Percentiles rank a stretch among this genome's conserved stretches.
Evolutionary conservation across 345 rosid genomes (phyloP).

Genomic region (Brassica rapa): DNA sequence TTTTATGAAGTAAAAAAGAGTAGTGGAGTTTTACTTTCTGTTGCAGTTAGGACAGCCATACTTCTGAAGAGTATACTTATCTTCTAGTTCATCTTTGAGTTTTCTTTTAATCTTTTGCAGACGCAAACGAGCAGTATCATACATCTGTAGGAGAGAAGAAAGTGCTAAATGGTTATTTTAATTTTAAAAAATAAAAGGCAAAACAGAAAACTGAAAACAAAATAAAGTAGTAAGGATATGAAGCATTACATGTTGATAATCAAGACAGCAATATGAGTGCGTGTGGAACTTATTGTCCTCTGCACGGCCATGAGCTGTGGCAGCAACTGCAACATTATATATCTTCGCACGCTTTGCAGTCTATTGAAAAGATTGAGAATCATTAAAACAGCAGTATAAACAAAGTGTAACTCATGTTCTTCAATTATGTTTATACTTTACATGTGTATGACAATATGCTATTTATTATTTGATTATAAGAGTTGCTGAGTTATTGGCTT

Average conservation of each 20-base stretch:
- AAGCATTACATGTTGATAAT: conserved; percentile 73
- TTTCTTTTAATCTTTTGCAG: conserved; percentile 74
- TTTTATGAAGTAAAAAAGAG: conserved; percentile 9
- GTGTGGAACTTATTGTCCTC: conserved; percentile 90
- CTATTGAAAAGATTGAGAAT: conserved; percentile 44
- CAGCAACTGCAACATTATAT: conserved; percentile 78
- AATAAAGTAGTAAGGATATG: neutral
- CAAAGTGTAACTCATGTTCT: no score
- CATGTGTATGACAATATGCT: neutral
- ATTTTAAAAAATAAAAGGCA: neutral
- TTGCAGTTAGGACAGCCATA: conserved; percentile 88
- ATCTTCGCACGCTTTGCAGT: conserved; percentile 85
- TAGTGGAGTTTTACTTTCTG: conserved; percentile 55
- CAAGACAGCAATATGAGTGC: conserved; percentile 87
- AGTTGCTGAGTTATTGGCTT: no score
- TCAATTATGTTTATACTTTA: no score
- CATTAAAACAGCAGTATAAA: neutral
- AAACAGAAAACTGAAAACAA: neutral
- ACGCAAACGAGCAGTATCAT: conserved; percentile 77
- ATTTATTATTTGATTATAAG: no score
- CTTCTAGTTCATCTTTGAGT: conserved; percentile 79
- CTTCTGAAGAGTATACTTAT: conserved; percentile 87
- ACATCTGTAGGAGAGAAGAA: conserved; percentile 55
- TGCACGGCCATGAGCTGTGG: conserved; percentile 68
- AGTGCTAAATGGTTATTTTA: neutral